Base-by-base conservation (phyloP, 371 early-diverging fungal species). In the Saksenaea oblongispora region DNA sequence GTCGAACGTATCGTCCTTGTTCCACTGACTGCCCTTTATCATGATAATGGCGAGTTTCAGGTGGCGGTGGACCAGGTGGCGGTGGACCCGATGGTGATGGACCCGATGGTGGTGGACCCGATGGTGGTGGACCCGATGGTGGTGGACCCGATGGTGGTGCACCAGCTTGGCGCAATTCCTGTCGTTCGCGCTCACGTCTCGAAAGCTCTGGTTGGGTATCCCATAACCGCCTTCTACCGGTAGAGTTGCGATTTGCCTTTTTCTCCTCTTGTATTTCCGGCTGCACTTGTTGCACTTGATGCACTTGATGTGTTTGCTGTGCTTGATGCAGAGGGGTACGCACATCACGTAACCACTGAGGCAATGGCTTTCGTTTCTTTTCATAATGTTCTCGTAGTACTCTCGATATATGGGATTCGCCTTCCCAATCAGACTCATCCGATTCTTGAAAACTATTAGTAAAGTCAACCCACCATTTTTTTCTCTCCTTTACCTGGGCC, bases 401-500 rank as follows among this genome's bases (percentile, higher is more conserved):
- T 17, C 85, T 72, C 8, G 78, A 64, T 22, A 87, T 75, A 62
- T 87, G 85, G 1, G 84, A 65, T 64, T 87, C 87, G 28, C 82
- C 84, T 69, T 87, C 84, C 65, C 75, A 70, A 27, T 81, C 84
- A 5, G 79, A 80, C 35, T 75, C 78, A 58, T 87, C 85, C n/a
- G 84, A 84, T 37, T 83, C 84, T 86, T 44, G 36, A 59, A 17
- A 78, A 63, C 3, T 15, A 60, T 15, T 15, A 27, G 11, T 24
- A 3, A 13, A 39, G 36, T 17, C 17, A 22, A 58, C 26, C 35
- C 18, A 5, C 13, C 22, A 31, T 39, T 47, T 42, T 44, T 42
- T 28, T 54, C 35, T 35, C 7, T 44, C 11, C 28, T 47, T 41
- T 67, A 62, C 67, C 67, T 34, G 67, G 67, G 14, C 69, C 69